A percentile compares a stretch with the other conserved stretches of the same genome.
Conservation (phyloP, 1,284 basidiomycete species). For the Mycena sp. region DNA sequence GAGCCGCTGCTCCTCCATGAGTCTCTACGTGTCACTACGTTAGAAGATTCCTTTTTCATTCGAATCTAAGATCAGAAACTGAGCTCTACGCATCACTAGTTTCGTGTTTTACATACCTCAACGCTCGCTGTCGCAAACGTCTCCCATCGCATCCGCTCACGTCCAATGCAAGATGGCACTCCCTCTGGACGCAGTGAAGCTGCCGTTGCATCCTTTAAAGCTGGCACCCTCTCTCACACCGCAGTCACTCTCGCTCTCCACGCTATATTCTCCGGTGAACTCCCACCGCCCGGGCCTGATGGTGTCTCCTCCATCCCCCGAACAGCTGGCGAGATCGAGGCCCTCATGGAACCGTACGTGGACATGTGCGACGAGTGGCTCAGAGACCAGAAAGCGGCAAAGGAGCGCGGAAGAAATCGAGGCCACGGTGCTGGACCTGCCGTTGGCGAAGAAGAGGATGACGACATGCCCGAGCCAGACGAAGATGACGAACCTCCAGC, state of each 20-base stretch:
- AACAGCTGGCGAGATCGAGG: neutral
- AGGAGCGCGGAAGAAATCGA: neutral
- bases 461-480: neutral
- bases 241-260: slow-evolving; percentile 4
- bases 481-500: neutral
- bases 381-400: slow-evolving; percentile 9
- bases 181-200: neutral
- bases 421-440: neutral
- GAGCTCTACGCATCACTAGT: slow-evolving; percentile 4
- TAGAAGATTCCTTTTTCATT: no score
- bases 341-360: slow-evolving; percentile 8
- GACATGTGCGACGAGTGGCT: slow-evolving; percentile 15
- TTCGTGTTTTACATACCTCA: neutral
- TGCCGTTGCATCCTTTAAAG: neutral
- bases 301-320: neutral
- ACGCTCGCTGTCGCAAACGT: neutral
- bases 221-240: neutral
- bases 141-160: slow-evolving; percentile 5
- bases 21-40: no score
- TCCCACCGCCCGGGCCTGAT: neutral
- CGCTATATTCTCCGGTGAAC: neutral
- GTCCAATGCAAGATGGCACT: slow-evolving; percentile 1
- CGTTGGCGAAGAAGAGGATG: neutral
- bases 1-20: no score
- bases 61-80: no score